Percentiles rank a stretch among this genome's conserved stretches.
Conservation (phyloP, 768 basidiomycete species). For the Coprinopsis marcescibilis region DNA sequence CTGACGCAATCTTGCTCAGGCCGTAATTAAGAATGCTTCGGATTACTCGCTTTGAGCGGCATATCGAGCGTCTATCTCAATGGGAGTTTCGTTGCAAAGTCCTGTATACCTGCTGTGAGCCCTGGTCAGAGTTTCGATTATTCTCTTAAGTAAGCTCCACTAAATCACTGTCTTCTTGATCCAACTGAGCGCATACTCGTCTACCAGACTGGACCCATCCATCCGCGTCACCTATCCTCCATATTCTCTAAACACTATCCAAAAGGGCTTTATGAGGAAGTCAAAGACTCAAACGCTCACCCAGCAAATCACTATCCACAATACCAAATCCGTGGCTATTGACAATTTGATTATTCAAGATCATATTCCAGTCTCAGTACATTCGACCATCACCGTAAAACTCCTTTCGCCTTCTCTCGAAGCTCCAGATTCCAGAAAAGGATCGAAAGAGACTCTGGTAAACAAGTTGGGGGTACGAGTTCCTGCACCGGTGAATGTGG, state of each 20-base stretch:
- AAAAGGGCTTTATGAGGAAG: constrained; percentile 31
- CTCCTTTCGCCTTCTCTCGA: constrained; percentile 26
- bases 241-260: constrained; percentile 24
- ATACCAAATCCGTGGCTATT: constrained; percentile 29
- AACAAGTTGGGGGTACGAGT: constrained; percentile 1
- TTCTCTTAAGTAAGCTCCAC: constrained; percentile 34
- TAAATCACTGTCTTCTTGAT: too few relatives aligned
- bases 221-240: constrained; percentile 37
- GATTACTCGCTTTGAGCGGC: constrained; percentile 48
- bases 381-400: constrained; percentile 35
- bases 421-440: neutral
- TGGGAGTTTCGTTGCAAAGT: constrained; percentile 48
- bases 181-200: neutral
- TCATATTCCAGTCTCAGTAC: constrained; percentile 33
- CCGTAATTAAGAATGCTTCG: constrained; percentile 46
- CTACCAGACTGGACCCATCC: constrained; percentile 31
- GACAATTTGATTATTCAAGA: constrained; percentile 33
- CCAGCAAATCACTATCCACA: constrained; percentile 35
- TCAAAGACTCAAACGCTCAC: constrained; percentile 23
- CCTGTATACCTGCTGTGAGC: constrained; percentile 34
- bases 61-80: constrained; percentile 47
- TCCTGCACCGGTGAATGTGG: constrained; percentile 19
- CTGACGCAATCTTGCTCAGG: too few relatives aligned
- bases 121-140: constrained; percentile 40
- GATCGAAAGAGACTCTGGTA: constrained; percentile 4